Conservation (phyloP, 768 basidiomycete genomes). For the Rhizopogon rudus region DNA sequence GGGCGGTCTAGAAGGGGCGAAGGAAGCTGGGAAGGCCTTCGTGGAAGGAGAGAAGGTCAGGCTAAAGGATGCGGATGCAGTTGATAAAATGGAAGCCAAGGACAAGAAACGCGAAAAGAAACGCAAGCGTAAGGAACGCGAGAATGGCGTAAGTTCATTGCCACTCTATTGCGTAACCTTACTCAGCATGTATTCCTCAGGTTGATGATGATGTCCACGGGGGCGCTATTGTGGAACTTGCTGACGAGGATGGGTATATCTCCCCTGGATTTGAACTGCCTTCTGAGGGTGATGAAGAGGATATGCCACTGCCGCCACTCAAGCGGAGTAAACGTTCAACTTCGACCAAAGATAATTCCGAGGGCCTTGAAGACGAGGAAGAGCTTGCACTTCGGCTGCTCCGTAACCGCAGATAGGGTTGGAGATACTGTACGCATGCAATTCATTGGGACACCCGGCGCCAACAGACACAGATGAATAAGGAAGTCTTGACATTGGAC, state of each 20-base stretch:
- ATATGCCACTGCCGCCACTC: slow-evolving; percentile 18
- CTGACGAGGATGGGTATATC: slow-evolving; percentile 60
- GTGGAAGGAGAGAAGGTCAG: slow-evolving; percentile 68
- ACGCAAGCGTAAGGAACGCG: slow-evolving; percentile 81
- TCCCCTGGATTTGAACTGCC: slow-evolving; percentile 65
- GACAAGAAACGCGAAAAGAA: slow-evolving; percentile 92
- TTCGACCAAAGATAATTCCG: slow-evolving; percentile 11
- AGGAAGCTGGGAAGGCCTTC: slow-evolving; percentile 64
- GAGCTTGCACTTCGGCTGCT: slow-evolving; percentile 62
- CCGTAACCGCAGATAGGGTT: slow-evolving; percentile 18
- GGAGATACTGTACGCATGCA: not conserved
- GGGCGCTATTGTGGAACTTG: slow-evolving; percentile 23
- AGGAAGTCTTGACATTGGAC: too few relatives aligned
- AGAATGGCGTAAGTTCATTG: slow-evolving; percentile 32
- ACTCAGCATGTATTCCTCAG: slow-evolving; percentile 2
- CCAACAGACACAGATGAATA: not conserved
- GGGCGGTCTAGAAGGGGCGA: slow-evolving; percentile 59
- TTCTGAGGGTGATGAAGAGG: slow-evolving; percentile 30
- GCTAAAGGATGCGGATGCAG: slow-evolving; percentile 63
- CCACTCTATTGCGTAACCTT: not conserved
- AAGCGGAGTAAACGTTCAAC: slow-evolving; percentile 26
- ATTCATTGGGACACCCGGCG: not conserved
- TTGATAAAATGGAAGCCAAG: slow-evolving; percentile 78
- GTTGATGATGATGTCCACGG: slow-evolving; percentile 23
- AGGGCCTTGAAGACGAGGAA: slow-evolving; percentile 50